Evolutionary conservation across 306 rosid species (phyloP).

Genomic region (Astragalus glycyphyllos): DNA sequence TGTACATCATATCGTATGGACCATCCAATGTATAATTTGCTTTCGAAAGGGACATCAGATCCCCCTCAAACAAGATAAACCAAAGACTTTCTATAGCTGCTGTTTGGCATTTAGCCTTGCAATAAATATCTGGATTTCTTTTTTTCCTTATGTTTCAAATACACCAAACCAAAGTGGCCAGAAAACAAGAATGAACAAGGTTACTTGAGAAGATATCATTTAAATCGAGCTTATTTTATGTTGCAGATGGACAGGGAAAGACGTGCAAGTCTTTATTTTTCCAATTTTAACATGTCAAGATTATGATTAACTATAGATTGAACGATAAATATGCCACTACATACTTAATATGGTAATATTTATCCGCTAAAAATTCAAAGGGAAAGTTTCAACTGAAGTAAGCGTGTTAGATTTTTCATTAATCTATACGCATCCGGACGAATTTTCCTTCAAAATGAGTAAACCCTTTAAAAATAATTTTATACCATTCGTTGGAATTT

Average conservation of each 20-base stretch:
- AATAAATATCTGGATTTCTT: not conserved
- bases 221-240: not conserved
- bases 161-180: not conserved
- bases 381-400: not conserved
- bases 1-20: not conserved
- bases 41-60: not conserved
- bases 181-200: not conserved
- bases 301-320: not conserved
- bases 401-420: not conserved
- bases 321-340: not conserved
- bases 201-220: not conserved
- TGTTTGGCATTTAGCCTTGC: not conserved
- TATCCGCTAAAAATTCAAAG: no score
- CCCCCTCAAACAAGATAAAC: conserved; percentile 9
- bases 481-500: not conserved
- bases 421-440: not conserved
- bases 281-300: not conserved
- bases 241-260: no score
- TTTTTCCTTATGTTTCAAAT: not conserved
- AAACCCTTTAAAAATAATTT: not conserved
- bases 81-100: not conserved
- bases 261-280: not conserved
- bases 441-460: not conserved
- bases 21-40: not conserved
- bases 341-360: not conserved